Base-by-base conservation (phyloP, 768 basidiomycete species). In the Russula brevipes region DNA sequence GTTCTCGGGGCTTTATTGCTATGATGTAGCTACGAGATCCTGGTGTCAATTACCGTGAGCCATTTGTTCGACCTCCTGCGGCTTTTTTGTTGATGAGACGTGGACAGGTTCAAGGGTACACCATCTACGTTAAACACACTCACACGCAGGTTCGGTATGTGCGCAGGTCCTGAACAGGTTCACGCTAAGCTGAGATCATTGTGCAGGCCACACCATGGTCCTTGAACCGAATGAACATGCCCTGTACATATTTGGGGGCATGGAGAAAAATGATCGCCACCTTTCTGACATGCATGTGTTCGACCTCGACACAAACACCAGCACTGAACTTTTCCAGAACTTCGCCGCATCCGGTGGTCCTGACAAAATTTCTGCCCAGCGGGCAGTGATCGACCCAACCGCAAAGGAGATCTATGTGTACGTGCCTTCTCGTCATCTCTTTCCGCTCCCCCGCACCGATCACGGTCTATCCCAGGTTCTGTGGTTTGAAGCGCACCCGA, bases 211-310 rank as follows among this genome's bases (percentile, higher is more conserved):
- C 73, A 89, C 89, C 4, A 92, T 93, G 90, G 81, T 91, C 4
- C 77, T 91, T 19, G 89, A 91, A 58, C 76, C 85, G 5, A 73
- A 72, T 11, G 73, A 80, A 0, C 81, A 80, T 41, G 82, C 78
- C 0, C 77, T 91, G 16, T 87, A 83, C 71, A 85, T 92, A 47
- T 87, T 91, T 66, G 88, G 84, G 11, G 90, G 91, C 1, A 85
- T 88, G 71, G 79, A 82, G 17, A 84, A 85, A 33, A 82, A 53
- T 10, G 66, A 87, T 30, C 82, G 77, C 61, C 85, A 84, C 64
- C 79, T 88, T 9, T 82, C 85, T 3, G 90, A 91, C 72, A 89
- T 91, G 88, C 88, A 86, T 57, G 78, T 84, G 1, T 89, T 85
- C 73, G 82, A 90, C 60, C 80, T 87, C 65, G 73, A 75, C 49